A percentile compares a stretch with the other conserved stretches of the same genome.
Conservation (phyloP, 2,329 filamentous ascomycete genomes). For the Sporothrix pseudoabietina region DNA sequence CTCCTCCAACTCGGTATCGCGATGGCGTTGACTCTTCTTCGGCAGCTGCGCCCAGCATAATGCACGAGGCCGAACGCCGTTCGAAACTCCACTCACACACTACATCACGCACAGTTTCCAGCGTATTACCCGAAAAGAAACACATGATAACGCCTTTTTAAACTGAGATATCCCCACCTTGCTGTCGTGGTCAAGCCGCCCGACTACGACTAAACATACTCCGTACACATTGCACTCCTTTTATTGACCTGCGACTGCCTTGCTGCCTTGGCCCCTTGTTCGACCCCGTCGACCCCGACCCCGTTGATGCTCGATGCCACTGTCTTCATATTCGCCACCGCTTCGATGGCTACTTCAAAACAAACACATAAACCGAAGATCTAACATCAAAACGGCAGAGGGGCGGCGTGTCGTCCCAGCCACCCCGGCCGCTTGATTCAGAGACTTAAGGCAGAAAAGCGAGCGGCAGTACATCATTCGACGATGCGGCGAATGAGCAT, state of each 20-base stretch:
- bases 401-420: neutral
- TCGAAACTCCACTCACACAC: slow-evolving; percentile 25
- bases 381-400: neutral
- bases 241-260: neutral
- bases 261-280: slow-evolving; percentile 16
- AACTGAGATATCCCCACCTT: neutral
- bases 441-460: neutral
- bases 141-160: slow-evolving; percentile 23
- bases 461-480: neutral
- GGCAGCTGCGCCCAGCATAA: neutral
- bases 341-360: neutral
- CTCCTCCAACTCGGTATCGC: neutral
- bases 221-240: neutral
- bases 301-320: neutral
- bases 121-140: neutral
- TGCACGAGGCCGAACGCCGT: slow-evolving; percentile 12
- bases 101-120: neutral
- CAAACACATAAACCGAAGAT: neutral
- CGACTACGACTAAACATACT: neutral
- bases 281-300: neutral
- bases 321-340: slow-evolving; percentile 7
- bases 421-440: neutral
- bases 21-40: neutral
- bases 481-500: neutral
- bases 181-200: neutral